A percentile compares a stretch with the other conserved stretches of the same genome.
These are phyloP conservation scores for Trichoderma asperelloides DNA, from an alignment of 495 filamentous ascomycete species.

Conservation along the genomic window DNA sequence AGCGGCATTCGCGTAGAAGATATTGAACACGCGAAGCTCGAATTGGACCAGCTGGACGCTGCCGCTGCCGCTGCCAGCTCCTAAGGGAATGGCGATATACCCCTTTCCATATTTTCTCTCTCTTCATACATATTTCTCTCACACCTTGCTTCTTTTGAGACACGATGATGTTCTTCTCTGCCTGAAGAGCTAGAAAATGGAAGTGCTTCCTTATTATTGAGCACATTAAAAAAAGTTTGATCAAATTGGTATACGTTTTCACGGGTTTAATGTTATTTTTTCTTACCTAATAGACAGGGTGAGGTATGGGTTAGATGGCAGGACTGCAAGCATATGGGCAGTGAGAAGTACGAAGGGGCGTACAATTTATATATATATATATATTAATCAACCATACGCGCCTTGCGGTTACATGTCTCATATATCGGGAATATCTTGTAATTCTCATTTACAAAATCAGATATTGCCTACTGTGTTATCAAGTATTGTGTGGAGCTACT, in stretches of 20 bases:
- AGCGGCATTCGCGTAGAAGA: conserved; percentile 77
- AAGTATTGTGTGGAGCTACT: too few relatives aligned
- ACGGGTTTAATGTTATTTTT: neutral
- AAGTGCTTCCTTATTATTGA: neutral
- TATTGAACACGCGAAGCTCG: conserved; percentile 35
- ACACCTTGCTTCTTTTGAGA: neutral
- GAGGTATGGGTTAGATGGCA: neutral
- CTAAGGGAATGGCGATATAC: neutral
- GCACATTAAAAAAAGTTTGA: neutral
- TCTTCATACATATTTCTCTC: neutral
- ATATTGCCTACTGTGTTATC: too few relatives aligned
- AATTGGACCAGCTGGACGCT: conserved; percentile 12
- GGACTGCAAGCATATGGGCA: neutral
- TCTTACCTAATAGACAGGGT: neutral
- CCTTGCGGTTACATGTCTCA: neutral
- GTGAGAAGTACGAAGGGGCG: neutral
- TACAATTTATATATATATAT: neutral
- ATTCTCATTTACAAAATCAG: too few relatives aligned
- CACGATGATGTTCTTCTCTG: neutral
- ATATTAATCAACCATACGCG: neutral
- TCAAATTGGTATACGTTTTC: neutral
- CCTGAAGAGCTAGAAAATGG: neutral
- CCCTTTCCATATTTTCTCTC: neutral
- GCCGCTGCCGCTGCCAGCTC: conserved; percentile 4
- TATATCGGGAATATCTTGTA: neutral